phyloP scores from a whole-genome alignment of 306 rosid species.

The Trichosanthes cucumerina region DNA sequence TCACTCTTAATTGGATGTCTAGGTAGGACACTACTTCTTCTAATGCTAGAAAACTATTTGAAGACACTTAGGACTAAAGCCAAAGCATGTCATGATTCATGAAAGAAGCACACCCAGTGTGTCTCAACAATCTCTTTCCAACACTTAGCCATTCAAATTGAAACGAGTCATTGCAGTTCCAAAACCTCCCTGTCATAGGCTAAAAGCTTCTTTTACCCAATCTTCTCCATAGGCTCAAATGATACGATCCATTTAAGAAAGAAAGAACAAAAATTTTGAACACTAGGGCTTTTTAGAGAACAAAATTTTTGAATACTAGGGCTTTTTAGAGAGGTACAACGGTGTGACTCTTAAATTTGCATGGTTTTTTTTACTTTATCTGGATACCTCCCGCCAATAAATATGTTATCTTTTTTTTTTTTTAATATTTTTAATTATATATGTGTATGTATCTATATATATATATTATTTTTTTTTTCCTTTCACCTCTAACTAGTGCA shows the following conservation, averaged over 20 bases:
- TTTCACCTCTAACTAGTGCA: background rate
- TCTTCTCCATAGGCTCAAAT: background rate
- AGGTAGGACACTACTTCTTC: background rate
- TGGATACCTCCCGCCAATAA: no score
- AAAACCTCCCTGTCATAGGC: background rate
- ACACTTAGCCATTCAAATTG: background rate
- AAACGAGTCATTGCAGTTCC: background rate
- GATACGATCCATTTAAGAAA: background rate
- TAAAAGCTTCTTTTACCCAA: background rate
- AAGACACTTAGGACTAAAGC: background rate
- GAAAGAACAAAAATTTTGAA: background rate
- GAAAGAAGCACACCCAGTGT: background rate
- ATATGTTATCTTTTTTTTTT: no score
- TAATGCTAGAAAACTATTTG: background rate
- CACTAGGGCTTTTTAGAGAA: background rate
- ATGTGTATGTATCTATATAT: no score
- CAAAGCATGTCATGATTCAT: background rate
- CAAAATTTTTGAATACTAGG: background rate
- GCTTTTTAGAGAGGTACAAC: background rate
- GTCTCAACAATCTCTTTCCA: background rate
- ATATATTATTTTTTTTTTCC: no score
- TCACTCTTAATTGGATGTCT: background rate
- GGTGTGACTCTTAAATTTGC: background rate
- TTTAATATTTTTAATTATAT: no score
- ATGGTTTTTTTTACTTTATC: no score